phyloP scores from a whole-genome alignment of 208 protist genomes.

The Balamuthia mandrillaris region DNA sequence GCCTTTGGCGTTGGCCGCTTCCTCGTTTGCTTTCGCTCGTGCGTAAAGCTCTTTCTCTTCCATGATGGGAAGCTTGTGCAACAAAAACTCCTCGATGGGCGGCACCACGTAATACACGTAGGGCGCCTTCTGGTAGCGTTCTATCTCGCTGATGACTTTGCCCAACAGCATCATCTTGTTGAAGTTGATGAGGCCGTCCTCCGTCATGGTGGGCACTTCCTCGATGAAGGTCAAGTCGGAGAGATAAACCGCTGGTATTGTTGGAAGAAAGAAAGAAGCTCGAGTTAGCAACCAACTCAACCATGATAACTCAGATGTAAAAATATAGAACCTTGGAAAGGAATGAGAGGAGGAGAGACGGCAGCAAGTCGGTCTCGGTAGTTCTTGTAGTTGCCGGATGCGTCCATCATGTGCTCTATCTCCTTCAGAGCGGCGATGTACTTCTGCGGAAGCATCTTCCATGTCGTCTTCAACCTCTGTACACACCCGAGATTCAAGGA shows the following conservation, averaged over 20 bases:
- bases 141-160: conserved; percentile 24
- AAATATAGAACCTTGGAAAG: not conserved
- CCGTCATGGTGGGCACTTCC: conserved; percentile 7
- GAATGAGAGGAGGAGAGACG: not conserved
- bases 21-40: not conserved
- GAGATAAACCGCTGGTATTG: conserved; percentile 17
- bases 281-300: not conserved
- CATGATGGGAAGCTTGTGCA: not conserved
- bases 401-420: conserved; percentile 23
- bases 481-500: conserved; percentile 7
- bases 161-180: conserved; percentile 31
- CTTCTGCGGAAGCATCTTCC: conserved; percentile 9
- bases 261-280: no score
- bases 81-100: conserved; percentile 7
- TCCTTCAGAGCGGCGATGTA: conserved; percentile 22
- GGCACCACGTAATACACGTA: not conserved
- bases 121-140: conserved; percentile 11
- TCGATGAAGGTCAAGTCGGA: conserved; percentile 31
- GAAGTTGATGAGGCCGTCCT: conserved; percentile 36
- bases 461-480: not conserved
- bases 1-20: not conserved
- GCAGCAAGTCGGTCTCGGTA: conserved; percentile 21
- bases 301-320: not conserved
- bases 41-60: conserved; percentile 30
- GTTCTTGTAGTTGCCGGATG: conserved; percentile 15